Base-by-base conservation (phyloP, 2,329 filamentous ascomycete species). In the Talaromyces sp. region DNA sequence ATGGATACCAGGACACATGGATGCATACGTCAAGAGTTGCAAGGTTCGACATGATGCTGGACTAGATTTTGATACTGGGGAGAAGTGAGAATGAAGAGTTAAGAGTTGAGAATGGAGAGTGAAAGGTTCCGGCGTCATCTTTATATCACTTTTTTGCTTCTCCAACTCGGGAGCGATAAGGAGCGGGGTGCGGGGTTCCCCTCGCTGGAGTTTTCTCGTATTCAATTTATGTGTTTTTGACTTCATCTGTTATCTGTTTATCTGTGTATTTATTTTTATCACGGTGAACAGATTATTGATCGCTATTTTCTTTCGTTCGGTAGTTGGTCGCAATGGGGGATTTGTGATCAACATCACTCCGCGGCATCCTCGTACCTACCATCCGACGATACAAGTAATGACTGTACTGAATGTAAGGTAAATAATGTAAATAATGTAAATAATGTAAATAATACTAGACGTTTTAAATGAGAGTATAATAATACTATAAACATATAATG, bases 21-120 rank as follows among this genome's bases (percentile, higher is more conserved):
- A 32, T 17, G 31, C 71, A 62, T 69, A 78, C 78, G 63, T 80
- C 76, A 43, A 80, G 71, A 50, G 77, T 78, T 58, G 75, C 75
- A 59, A 79, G 49, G 35, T 59, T 70, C 62, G 76, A 75, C 75
- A 78, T 78, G 55, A 17, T 61, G 53, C 7, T 4, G 5, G 14
- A 11, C 43, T 29, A 19, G 21, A n/a, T 17, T 4, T 6, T 46
- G 11, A 26, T 7, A 13, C 13, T 24, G 5, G 7, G 4, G 3
- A 50, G 17, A 38, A n/a, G 1, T 6, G 5, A 10, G n/a, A 46
- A 21, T 21, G n/a, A 21, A 11, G 0, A n/a, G 21, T 19, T 5
- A 10, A 19, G 14, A n/a, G 13, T 13, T 4, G 2, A 43, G n/a
- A n/a, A n/a, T n/a, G n/a, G n/a, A n/a, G n/a, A n/a, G n/a, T n/a